Percentiles rank a stretch among this genome's conserved stretches.
These are phyloP conservation scores for Solanum aculeatissimum DNA, from an alignment of 305 asterid genomes.

Conservation along the genomic window DNA sequence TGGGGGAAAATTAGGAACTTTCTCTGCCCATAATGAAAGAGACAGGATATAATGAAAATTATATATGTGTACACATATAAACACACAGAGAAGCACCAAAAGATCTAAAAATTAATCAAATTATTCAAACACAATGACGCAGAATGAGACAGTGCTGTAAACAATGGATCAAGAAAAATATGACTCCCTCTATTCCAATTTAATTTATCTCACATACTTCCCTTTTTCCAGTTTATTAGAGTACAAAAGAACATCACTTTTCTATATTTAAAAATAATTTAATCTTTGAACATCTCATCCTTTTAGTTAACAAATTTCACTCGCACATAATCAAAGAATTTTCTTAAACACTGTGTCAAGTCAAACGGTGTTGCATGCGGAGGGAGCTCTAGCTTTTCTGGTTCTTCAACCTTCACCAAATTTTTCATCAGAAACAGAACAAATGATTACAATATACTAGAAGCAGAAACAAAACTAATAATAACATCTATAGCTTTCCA, in stretches of 20 bases:
- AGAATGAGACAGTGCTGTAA: neutral
- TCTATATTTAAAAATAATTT: neutral
- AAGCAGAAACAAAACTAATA: neutral
- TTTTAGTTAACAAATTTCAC: neutral
- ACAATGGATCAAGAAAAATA: neutral
- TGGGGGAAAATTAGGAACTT: neutral
- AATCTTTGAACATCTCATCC: neutral
- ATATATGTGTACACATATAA: neutral
- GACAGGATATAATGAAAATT: neutral
- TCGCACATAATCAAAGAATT: no score
- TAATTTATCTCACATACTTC: neutral
- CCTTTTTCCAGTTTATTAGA: neutral
- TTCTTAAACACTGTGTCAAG: neutral
- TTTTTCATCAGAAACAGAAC: neutral
- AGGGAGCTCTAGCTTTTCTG: neutral
- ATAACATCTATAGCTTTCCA: neutral
- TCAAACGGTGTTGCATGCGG: neutral
- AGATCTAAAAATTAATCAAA: neutral
- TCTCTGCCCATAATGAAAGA: neutral
- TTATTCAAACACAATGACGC: neutral
- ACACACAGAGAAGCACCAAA: neutral
- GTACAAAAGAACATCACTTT: neutral
- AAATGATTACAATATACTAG: neutral
- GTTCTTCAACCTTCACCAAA: neutral
- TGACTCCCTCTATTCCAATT: neutral